A percentile compares a stretch with the other conserved stretches of the same genome.
These are phyloP conservation scores for Yamadazyma endophytica DNA, from an alignment of 805 yeast species.

Conservation along the genomic window DNA sequence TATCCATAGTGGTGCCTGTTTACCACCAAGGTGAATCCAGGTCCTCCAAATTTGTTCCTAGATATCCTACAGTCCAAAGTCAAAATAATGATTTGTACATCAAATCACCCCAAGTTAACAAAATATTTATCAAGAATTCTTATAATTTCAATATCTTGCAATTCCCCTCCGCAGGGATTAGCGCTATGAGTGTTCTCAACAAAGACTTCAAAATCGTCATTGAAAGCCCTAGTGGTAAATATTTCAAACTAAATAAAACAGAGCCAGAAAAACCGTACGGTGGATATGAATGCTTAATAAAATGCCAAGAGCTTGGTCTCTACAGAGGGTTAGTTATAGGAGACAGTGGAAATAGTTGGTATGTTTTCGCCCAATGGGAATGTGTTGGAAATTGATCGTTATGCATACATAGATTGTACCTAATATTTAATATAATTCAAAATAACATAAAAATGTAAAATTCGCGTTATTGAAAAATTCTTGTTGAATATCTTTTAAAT, in stretches of 20 bases:
- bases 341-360: conserved; percentile 76
- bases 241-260: conserved; percentile 52
- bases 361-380: conserved; percentile 88
- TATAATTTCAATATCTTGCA: conserved; percentile 65
- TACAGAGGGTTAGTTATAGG: conserved; percentile 84
- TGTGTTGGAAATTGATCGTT: no score
- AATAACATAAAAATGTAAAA: no score
- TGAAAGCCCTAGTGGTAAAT: conserved; percentile 82
- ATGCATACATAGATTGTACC: no score
- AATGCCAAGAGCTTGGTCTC: conserved; percentile 66
- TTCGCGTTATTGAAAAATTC: no score
- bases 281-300: conserved; percentile 55
- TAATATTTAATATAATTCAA: no score
- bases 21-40: conserved; percentile 65
- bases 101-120: conserved; percentile 75
- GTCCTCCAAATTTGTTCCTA: conserved; percentile 62
- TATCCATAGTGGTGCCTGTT: conserved; percentile 71
- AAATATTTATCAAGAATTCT: conserved; percentile 50
- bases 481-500: no score
- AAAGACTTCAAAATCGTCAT: conserved; percentile 58
- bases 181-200: conserved; percentile 28
- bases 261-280: conserved; percentile 48
- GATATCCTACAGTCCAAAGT: conserved; percentile 68
- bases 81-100: conserved; percentile 75
- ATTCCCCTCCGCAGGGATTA: conserved; percentile 52